Base-by-base conservation (phyloP, 2,329 filamentous ascomycete species). In the Elsinoe fawcettii region DNA sequence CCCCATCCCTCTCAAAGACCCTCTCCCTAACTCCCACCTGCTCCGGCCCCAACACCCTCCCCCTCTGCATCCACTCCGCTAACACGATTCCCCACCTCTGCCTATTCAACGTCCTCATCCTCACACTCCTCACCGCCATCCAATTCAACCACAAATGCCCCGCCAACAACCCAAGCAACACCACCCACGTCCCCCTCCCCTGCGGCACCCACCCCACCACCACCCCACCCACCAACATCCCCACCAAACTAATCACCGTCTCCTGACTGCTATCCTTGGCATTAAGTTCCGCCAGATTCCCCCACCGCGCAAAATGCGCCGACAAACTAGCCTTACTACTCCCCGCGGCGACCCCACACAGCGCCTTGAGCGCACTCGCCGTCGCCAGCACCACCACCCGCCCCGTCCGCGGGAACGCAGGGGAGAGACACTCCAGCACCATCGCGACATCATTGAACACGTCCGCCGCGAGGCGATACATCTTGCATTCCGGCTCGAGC, bases 201-300 rank as follows among this genome's bases (percentile, higher is more conserved):
- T 85, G 83, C 54, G 87, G 82, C 20, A 96, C 82, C 61, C 81
- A 76, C 32, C 87, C 86, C 16, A 97, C 88, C 12, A 96, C 84
- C 1, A 95, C 60, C 49, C 86, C 93, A 0, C 93, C 93, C 12
- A 81, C 82, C 75, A 96, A 78, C 81, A 97, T 90, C 1, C 93
- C 93, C 32, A 96, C 61, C 23, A 97, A 77, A 1, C 89, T 92
- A 58, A 99, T 88, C 18, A 96, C 84, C 0, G 92, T 97, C 73
- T 97, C 93, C 73, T 97, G 93, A 63, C 88, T 95, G 11, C 90
- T 90, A 69, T 97, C 92, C 80, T 96, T 85, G 58, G 92, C 91
- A 73, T 96, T 97, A 58, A 99, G 78, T 70, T 97, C 92, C 1
- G 89, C 92, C 44, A 97, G 74, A 69, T 96, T 97, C 36, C 90